Conservation (phyloP, 2,329 filamentous ascomycete species). For the Neopestalotiopsis sp. region DNA sequence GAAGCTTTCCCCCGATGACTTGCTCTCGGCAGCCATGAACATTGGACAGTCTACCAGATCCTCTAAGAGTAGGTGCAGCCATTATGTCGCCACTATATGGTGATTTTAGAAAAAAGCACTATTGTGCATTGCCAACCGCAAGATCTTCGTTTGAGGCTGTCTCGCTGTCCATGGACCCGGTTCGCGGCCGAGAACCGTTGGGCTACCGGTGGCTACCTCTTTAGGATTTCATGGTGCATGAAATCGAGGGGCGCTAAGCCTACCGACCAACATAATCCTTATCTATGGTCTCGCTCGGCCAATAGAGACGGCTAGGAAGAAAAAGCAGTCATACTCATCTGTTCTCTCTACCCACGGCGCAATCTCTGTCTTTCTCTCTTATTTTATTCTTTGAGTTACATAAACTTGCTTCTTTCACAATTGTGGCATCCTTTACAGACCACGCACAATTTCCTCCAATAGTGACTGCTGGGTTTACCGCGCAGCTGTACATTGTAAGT, state of each 20-base stretch:
- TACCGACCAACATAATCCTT: neutral
- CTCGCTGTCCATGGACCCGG: neutral
- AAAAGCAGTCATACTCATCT: neutral
- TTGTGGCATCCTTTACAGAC: neutral
- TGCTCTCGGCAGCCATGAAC: neutral
- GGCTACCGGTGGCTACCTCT: neutral
- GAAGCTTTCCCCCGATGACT: neutral
- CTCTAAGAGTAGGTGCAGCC: neutral
- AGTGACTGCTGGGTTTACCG: neutral
- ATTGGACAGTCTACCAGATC: too few species aligned
- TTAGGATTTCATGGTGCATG: neutral
- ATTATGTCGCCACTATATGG: neutral
- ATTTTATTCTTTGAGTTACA: neutral
- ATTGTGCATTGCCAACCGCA: neutral
- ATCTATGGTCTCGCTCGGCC: neutral
- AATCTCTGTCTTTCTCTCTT: neutral
- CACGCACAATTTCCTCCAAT: neutral
- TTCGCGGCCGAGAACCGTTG: neutral
- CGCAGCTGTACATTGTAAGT: neutral
- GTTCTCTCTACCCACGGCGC: neutral
- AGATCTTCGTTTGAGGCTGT: neutral
- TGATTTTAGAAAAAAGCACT: neutral
- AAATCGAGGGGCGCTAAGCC: neutral
- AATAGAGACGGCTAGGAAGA: neutral
- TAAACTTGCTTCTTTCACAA: neutral